These are phyloP conservation scores for Fusarium sp. DNA, from an alignment of 2,329 filamentous ascomycete species.

Conservation along the genomic window DNA sequence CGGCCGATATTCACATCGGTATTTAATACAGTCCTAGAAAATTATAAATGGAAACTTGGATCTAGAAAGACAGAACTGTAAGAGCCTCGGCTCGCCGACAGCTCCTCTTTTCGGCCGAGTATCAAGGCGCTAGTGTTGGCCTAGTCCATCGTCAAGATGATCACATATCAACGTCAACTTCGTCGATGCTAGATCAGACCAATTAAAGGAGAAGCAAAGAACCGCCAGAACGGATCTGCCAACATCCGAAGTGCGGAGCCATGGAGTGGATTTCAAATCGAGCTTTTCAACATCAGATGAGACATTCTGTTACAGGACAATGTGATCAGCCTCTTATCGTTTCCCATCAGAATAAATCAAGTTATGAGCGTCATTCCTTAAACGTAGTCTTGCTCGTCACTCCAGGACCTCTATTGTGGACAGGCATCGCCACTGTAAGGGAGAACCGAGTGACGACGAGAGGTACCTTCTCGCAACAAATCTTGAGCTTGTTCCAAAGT, in stretches of 20 bases:
- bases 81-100: background rate
- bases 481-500: background rate
- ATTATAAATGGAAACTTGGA: accelerated
- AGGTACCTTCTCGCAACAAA: no score
- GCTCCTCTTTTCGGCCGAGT: background rate
- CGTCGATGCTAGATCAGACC: background rate
- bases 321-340: background rate
- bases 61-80: background rate
- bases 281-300: background rate
- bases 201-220: background rate
- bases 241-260: constrained; percentile 1
- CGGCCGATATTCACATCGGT: no score
- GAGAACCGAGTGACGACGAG: background rate
- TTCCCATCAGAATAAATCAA: background rate
- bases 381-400: no score
- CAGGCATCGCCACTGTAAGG: accelerated
- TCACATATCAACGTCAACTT: constrained; percentile 6
- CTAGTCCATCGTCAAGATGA: background rate
- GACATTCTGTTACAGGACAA: background rate
- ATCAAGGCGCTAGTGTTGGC: background rate
- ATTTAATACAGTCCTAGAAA: background rate
- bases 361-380: accelerated
- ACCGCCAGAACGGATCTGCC: background rate
- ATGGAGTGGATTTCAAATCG: background rate
- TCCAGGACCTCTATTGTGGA: no score